These are phyloP conservation scores for Neurospora sp. DNA, from an alignment of 495 filamentous ascomycete genomes.

Conservation along the genomic window DNA sequence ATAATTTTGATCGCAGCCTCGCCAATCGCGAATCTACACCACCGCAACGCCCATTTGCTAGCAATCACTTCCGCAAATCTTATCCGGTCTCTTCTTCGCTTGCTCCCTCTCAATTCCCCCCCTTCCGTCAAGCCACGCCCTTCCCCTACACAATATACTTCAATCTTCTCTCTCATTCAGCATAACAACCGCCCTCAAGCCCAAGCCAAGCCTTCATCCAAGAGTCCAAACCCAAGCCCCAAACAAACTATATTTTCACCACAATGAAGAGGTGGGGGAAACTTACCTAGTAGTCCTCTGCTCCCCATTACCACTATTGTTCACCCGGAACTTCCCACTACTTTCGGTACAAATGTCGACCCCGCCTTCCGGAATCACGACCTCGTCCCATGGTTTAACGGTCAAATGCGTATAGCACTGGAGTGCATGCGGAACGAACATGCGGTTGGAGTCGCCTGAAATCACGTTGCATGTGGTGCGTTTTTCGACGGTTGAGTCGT, in stretches of 20 bases:
- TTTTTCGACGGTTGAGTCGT: neutral
- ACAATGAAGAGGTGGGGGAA: neutral
- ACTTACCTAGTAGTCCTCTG: neutral
- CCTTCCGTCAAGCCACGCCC: neutral
- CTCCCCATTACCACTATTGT: neutral
- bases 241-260: neutral
- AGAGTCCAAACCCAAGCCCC: neutral
- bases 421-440: no score
- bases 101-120: neutral
- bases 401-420: no score
- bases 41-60: neutral
- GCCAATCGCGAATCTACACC: neutral
- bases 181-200: neutral
- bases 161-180: neutral
- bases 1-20: neutral
- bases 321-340: neutral
- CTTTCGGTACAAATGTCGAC: neutral
- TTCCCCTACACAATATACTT: neutral
- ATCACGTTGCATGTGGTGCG: neutral
- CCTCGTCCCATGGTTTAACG: neutral
- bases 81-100: neutral
- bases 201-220: neutral
- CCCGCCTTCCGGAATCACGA: neutral
- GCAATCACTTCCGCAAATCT: neutral
- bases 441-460: neutral